phyloP scores from a whole-genome alignment of 495 filamentous ascomycete genomes.

The Xylona heveae region DNA sequence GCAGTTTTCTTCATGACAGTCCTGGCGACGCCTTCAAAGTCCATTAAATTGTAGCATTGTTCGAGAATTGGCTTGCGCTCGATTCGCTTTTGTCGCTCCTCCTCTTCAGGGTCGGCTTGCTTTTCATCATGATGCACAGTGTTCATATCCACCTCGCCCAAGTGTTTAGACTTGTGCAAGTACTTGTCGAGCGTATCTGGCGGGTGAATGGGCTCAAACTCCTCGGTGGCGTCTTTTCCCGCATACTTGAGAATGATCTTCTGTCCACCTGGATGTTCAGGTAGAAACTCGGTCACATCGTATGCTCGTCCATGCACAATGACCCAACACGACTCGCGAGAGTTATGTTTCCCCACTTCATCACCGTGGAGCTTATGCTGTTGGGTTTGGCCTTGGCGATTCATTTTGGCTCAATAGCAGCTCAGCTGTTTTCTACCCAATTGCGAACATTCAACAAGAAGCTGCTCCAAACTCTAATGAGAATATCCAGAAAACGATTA shows the following conservation, averaged over 20 bases:
- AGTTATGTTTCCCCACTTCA: constrained; percentile 48
- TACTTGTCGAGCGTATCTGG: constrained; percentile 63
- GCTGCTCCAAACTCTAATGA: too few relatives aligned
- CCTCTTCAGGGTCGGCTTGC: constrained; percentile 53
- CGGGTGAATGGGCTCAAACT: constrained; percentile 66
- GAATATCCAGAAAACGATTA: too few relatives aligned
- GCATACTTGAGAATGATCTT: constrained; percentile 70
- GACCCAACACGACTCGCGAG: constrained; percentile 53
- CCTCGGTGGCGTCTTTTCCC: constrained; percentile 68
- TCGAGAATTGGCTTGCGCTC: constrained; percentile 58
- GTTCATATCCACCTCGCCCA: constrained; percentile 78
- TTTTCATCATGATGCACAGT: constrained; percentile 59
- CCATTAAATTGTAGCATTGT: constrained; percentile 85
- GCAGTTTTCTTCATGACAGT: constrained; percentile 82
- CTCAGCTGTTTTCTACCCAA: too few relatives aligned
- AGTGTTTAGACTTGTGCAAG: constrained; percentile 65
- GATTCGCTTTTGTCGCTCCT: constrained; percentile 52
- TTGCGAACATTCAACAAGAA: too few relatives aligned
- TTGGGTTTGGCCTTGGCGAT: background rate
- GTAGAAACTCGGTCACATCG: constrained; percentile 7
- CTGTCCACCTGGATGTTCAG: constrained; percentile 55
- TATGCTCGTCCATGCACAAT: constrained; percentile 37
- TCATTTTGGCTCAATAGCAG: background rate
- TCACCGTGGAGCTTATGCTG: constrained; percentile 25
- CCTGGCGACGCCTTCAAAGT: constrained; percentile 82